phyloP scores from a whole-genome alignment of 768 basidiomycete genomes.

The Baorangia bicolor region DNA sequence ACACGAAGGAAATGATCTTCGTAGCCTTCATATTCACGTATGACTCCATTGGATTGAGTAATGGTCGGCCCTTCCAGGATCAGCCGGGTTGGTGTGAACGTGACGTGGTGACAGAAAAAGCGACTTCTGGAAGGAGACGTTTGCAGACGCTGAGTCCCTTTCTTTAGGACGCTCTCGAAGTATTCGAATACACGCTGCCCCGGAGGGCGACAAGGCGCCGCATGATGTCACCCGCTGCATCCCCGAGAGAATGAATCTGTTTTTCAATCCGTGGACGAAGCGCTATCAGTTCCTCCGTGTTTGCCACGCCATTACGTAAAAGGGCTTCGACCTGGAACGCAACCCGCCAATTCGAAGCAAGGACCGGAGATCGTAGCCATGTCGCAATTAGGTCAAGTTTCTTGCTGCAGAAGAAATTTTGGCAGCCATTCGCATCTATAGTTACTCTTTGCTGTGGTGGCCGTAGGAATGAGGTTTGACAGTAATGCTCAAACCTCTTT shows the following conservation, averaged over 20 bases:
- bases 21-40: conserved; percentile 61
- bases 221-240: conserved; percentile 49
- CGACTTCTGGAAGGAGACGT: conserved; percentile 33
- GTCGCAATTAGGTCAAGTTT: conserved; percentile 45
- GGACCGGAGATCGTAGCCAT: conserved; percentile 44
- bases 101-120: conserved; percentile 73
- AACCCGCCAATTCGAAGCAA: conserved; percentile 48
- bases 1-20: conserved; percentile 77
- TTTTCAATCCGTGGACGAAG: conserved; percentile 45
- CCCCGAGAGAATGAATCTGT: conserved; percentile 36
- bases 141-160: conserved; percentile 17
- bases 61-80: conserved; percentile 75
- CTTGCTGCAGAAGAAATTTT: conserved; percentile 50
- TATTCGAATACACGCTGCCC: conserved; percentile 44
- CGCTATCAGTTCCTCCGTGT: conserved; percentile 53
- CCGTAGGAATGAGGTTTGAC: conserved; percentile 47
- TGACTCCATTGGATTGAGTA: conserved; percentile 77
- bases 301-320: conserved; percentile 61
- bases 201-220: conserved; percentile 50
- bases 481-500: conserved; percentile 52
- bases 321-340: conserved; percentile 78
- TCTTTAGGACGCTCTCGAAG: conserved; percentile 39
- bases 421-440: conserved; percentile 48
- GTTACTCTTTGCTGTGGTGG: conserved; percentile 32
- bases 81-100: conserved; percentile 72